Evolutionary conservation across 768 basidiomycete species (phyloP), one percentile per base, ranked within the genome.

Genomic region (Psilocybe sp.): DNA sequence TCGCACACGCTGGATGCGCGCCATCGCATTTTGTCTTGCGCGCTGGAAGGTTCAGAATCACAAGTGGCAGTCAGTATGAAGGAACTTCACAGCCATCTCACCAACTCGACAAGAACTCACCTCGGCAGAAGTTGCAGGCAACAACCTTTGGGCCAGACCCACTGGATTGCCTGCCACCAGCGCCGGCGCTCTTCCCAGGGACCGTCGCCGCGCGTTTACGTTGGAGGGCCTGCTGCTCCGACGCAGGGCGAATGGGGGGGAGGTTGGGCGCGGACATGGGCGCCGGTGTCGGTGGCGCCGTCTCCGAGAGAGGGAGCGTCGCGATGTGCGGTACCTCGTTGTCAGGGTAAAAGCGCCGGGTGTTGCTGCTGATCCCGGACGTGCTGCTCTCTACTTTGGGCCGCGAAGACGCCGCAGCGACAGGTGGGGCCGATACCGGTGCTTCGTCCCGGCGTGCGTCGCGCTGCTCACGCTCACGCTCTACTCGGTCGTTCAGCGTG

Each of bases 1-100:
- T 90, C 47, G 86, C 82, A 64, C 90, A 92, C 20, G 85, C 78
- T 28, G 90, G 90, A 61, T 89, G 88, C n/a, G 77, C 86, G 36
- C 90, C 90, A 65, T 92, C 90, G 59, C 90, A 92, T 64, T 89
- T 86, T 15, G 90, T 92, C 72, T 92, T 92, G 52, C 90, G 90
- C 33, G 89, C 90, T 91, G 32, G 32, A 28, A n/a, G n/a, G 53
- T 13, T 57, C 23, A 52, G 44, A 51, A n/a, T 35, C 16, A 38
- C 28, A 39, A 40, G 44, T 18, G 49, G 14, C 18, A 34, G 44
- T 32, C 38, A 45, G 36, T 12, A 31, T 49, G 33, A 32, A 16
- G 4, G n/a, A 13, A 42, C 35, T 16, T 19, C 18, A 44, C 18
- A 35, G 16, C 40, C 38, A 41, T 34, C 41, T 42, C 23, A 28